Percentiles rank a stretch among this genome's conserved stretches.
These are phyloP conservation scores for Leccinum incarnatum DNA, from an alignment of 768 basidiomycete genomes.

Conservation along the genomic window DNA sequence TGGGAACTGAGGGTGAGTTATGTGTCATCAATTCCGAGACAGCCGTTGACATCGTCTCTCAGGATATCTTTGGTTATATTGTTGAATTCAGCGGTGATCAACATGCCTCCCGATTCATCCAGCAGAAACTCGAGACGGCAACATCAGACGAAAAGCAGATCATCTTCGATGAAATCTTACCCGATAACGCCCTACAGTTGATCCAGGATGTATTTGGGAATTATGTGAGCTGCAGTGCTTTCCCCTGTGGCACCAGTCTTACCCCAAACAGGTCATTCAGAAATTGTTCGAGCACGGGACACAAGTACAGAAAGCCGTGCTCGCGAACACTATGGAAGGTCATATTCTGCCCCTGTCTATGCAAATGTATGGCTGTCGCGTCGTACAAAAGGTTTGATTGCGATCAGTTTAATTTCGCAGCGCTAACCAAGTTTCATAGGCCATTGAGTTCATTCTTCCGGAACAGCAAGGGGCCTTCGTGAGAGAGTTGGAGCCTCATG, in stretches of 20 bases:
- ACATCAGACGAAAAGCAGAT: conserved; percentile 74
- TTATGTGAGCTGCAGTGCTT: conserved; percentile 57
- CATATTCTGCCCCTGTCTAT: conserved; percentile 73
- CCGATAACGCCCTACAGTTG: conserved; percentile 67
- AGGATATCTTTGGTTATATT: conserved; percentile 86
- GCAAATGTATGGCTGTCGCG: conserved; percentile 96
- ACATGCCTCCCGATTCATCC: conserved; percentile 97
- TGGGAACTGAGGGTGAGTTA: conserved; percentile 76
- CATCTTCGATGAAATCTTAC: conserved; percentile 87
- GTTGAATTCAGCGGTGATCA: conserved; percentile 94
- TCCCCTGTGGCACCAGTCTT: neutral
- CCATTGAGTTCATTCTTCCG: conserved; percentile 74
- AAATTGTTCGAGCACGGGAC: conserved; percentile 90
- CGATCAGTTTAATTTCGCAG: neutral
- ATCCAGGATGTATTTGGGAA: conserved; percentile 96
- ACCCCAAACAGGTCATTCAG: conserved; percentile 71
- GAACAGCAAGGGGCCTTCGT: conserved; percentile 79
- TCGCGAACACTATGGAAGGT: conserved; percentile 74
- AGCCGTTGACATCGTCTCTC: conserved; percentile 5
- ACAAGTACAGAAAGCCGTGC: conserved; percentile 63
- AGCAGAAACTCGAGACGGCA: conserved; percentile 77
- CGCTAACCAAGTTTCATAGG: conserved; percentile 43
- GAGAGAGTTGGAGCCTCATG: conserved; percentile 72
- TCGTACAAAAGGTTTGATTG: conserved; percentile 78
- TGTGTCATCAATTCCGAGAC: neutral